These are phyloP conservation scores for Suillus placidus DNA, from an alignment of 768 basidiomycete species.

Conservation along the genomic window DNA sequence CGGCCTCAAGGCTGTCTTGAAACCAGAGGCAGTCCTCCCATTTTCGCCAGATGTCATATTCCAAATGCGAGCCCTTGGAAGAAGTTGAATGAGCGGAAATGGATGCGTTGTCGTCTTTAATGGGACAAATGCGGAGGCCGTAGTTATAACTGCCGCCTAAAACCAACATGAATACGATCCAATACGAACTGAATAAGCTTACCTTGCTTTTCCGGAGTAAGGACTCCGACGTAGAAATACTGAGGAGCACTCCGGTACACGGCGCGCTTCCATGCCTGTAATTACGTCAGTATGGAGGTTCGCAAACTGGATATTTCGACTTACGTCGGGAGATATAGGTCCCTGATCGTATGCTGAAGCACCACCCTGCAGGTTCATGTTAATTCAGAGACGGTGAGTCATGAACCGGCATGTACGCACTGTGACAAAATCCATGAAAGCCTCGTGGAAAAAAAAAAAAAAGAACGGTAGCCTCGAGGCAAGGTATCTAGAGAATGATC, in stretches of 20 bases:
- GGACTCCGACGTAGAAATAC: constrained; percentile 59
- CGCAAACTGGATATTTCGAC: constrained; percentile 12
- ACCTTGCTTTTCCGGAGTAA: constrained; percentile 63
- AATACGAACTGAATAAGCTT: constrained; percentile 19
- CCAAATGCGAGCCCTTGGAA: constrained; percentile 39
- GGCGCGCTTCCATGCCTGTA: constrained; percentile 62
- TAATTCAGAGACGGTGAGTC: neutral
- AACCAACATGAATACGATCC: constrained; percentile 9
- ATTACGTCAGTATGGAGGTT: neutral
- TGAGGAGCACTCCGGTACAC: constrained; percentile 61
- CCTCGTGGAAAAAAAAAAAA: neutral
- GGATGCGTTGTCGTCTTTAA: constrained; percentile 38
- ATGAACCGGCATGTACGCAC: neutral
- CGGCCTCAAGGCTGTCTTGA: constrained; percentile 67
- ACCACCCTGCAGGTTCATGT: constrained; percentile 14
- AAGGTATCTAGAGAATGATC: neutral
- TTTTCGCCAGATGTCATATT: constrained; percentile 75
- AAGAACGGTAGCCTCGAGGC: constrained; percentile 2
- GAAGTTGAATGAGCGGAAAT: constrained; percentile 19
- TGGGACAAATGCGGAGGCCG: constrained; percentile 62
- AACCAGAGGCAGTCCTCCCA: constrained; percentile 87
- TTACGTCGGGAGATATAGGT: constrained; percentile 29
- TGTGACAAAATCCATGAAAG: constrained; percentile 17
- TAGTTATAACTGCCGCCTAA: constrained; percentile 58
- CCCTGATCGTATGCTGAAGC: constrained; percentile 10